Percentiles rank a stretch among this genome's conserved stretches.
These are phyloP conservation scores for Mortierella polycephala DNA, from an alignment of 371 early-diverging fungal genomes.

Conservation along the genomic window DNA sequence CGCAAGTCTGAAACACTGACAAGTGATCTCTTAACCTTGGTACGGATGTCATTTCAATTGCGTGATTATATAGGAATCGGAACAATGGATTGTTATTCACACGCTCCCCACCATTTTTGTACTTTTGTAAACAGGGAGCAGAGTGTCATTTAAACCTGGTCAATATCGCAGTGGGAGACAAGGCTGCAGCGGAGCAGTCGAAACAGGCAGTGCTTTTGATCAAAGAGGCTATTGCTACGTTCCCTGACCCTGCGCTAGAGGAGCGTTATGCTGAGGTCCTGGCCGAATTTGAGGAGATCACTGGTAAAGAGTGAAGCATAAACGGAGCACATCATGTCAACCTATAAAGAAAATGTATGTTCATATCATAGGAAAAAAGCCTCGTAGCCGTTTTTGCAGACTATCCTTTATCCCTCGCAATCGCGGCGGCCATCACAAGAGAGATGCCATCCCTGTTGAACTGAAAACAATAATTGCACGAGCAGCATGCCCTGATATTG, in stretches of 20 bases:
- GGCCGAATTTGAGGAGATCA: conserved; percentile 46
- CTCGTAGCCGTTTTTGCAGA: too few relatives aligned
- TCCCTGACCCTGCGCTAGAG: conserved; percentile 47
- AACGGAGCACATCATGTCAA: too few relatives aligned
- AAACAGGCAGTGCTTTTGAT: conserved; percentile 37
- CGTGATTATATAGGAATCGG: neutral
- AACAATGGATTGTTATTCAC: neutral
- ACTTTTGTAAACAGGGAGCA: conserved; percentile 22
- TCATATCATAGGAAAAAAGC: too few relatives aligned
- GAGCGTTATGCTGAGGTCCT: conserved; percentile 49
- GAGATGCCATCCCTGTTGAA: too few relatives aligned
- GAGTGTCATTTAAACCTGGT: conserved; percentile 52
- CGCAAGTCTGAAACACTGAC: conserved; percentile 33
- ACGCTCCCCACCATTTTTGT: neutral
- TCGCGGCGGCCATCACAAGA: too few relatives aligned
- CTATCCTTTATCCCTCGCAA: too few relatives aligned
- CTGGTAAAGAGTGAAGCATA: conserved; percentile 13
- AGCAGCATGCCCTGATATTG: too few relatives aligned
- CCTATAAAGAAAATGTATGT: too few relatives aligned
- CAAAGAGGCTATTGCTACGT: conserved; percentile 47
- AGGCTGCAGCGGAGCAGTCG: conserved; percentile 45
- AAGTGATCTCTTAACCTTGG: conserved; percentile 48
- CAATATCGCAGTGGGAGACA: conserved; percentile 47
- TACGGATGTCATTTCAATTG: neutral
- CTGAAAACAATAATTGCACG: too few relatives aligned